phyloP scores from a whole-genome alignment of 108 stramenopile genomes.

The Licmophora abbreviata region DNA sequence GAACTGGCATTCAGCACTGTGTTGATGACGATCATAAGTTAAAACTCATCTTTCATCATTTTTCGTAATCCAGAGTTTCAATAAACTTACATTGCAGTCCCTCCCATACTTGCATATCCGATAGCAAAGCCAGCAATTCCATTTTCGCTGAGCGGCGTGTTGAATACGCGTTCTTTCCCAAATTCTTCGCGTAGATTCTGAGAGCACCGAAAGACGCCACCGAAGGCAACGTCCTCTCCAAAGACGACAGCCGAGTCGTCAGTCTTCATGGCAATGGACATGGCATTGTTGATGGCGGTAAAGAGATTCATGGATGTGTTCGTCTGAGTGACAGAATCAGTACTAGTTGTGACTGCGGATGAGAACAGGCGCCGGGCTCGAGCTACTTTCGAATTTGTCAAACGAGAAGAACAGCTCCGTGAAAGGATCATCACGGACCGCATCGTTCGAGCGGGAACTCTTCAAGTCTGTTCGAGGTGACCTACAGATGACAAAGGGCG shows the following conservation, averaged over 20 bases:
- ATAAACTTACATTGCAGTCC: slow-evolving; percentile 96
- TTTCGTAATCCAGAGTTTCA: too few species aligned
- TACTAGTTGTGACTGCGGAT: too few species aligned
- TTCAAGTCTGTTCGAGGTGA: too few species aligned
- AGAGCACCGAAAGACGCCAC: slow-evolving; percentile 95
- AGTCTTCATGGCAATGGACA: slow-evolving; percentile 51
- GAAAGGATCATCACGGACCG: too few species aligned
- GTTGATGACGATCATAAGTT: too few species aligned
- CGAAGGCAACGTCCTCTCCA: slow-evolving; percentile 98
- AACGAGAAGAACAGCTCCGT: too few species aligned
- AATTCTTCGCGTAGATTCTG: slow-evolving; percentile 64
- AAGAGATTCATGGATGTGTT: slow-evolving; percentile 77
- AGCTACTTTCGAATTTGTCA: too few species aligned
- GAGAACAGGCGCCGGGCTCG: too few species aligned
- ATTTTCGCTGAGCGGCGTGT: slow-evolving; percentile 91
- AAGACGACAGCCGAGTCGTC: slow-evolving; percentile 81
- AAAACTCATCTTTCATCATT: too few species aligned
- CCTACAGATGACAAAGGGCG: too few species aligned
- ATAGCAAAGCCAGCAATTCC: slow-evolving; percentile 92
- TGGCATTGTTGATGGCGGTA: slow-evolving; percentile 73
- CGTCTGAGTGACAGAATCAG: too few species aligned
- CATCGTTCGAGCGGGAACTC: too few species aligned
- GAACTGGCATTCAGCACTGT: slow-evolving; percentile 98
- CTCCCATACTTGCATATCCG: slow-evolving; percentile 91
- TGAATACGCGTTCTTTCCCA: slow-evolving; percentile 86